A percentile compares a stretch with the other conserved stretches of the same genome.
Evolutionary conservation across 306 rosid species (phyloP).

Genomic region (Dryas alaskensis): DNA sequence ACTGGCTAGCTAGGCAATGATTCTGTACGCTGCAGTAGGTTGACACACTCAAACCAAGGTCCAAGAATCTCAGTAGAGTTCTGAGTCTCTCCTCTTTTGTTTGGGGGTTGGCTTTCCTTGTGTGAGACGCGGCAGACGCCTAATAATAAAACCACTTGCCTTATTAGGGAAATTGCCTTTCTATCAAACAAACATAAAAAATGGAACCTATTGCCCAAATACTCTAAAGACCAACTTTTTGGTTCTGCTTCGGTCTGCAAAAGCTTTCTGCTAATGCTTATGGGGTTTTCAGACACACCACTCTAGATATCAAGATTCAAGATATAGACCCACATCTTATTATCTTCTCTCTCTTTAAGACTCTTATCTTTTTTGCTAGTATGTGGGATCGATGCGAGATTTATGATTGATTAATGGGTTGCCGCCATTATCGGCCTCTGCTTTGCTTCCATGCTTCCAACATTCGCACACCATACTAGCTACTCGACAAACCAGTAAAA

Average conservation of each 20-base stretch:
- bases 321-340: slow-evolving; percentile 15
- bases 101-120: slow-evolving; percentile 25
- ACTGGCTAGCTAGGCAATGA: slow-evolving; percentile 9
- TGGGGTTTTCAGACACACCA: slow-evolving; percentile 8
- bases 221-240: slow-evolving; percentile 16
- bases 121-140: slow-evolving; percentile 35
- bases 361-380: neutral
- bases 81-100: neutral
- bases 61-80: neutral
- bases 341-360: neutral
- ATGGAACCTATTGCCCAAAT: neutral
- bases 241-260: neutral
- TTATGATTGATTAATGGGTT: slow-evolving; percentile 48
- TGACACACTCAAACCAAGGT: slow-evolving; percentile 31
- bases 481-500: slow-evolving; percentile 33
- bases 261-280: slow-evolving; percentile 1
- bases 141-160: slow-evolving; percentile 29
- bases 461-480: slow-evolving; percentile 67
- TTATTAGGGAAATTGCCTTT: slow-evolving; percentile 22
- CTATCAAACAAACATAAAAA: slow-evolving; percentile 12
- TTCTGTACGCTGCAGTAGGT: slow-evolving; percentile 9
- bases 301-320: neutral
- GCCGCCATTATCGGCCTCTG: slow-evolving; percentile 77
- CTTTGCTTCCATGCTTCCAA: slow-evolving; percentile 87
- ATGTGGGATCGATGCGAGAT: slow-evolving; percentile 4